phyloP scores from a whole-genome alignment of 441 rosid genomes.

The Adansonia gregorii region DNA sequence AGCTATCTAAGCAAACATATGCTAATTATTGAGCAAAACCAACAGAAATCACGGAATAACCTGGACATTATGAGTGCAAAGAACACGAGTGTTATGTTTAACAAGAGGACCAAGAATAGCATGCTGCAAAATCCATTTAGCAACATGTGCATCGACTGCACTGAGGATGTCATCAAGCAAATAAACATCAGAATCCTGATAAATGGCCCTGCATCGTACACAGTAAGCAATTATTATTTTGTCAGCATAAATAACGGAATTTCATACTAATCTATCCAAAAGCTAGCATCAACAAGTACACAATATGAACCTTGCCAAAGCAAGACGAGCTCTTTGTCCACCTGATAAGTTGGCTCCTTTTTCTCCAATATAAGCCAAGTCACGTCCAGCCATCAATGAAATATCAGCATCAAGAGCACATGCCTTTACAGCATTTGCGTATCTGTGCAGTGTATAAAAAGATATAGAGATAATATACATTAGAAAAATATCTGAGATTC shows the following conservation, averaged over 20 bases:
- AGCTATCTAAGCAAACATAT: slow-evolving; percentile 1
- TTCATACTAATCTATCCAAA: slow-evolving; percentile 26
- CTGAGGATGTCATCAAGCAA: slow-evolving; percentile 95
- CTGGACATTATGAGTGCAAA: slow-evolving; percentile 89
- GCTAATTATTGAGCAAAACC: background rate
- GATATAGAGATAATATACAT: slow-evolving; percentile 6
- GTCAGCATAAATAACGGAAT: slow-evolving; percentile 26
- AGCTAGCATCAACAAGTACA: slow-evolving; percentile 25
- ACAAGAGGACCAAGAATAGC: slow-evolving; percentile 76
- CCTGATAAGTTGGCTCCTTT: slow-evolving; percentile 95
- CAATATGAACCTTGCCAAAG: slow-evolving; percentile 74
- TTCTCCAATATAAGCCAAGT: slow-evolving; percentile 85
- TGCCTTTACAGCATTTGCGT: slow-evolving; percentile 61
- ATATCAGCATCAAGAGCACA: slow-evolving; percentile 86
- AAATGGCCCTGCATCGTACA: slow-evolving; percentile 68
- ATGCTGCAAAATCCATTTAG: slow-evolving; percentile 74
- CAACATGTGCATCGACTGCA: slow-evolving; percentile 96
- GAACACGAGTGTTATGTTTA: slow-evolving; percentile 66
- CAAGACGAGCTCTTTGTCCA: slow-evolving; percentile 98
- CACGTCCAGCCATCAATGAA: slow-evolving; percentile 83
- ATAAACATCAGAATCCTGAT: slow-evolving; percentile 67
- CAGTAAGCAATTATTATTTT: slow-evolving; percentile 23
- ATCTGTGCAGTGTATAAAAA: slow-evolving; percentile 46
- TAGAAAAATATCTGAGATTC: background rate
- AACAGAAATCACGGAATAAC: slow-evolving; percentile 40